A percentile compares a stretch with the other conserved stretches of the same genome.
These are phyloP conservation scores for Pelargonium citronellum DNA, from an alignment of 441 rosid genomes.

Conservation along the genomic window DNA sequence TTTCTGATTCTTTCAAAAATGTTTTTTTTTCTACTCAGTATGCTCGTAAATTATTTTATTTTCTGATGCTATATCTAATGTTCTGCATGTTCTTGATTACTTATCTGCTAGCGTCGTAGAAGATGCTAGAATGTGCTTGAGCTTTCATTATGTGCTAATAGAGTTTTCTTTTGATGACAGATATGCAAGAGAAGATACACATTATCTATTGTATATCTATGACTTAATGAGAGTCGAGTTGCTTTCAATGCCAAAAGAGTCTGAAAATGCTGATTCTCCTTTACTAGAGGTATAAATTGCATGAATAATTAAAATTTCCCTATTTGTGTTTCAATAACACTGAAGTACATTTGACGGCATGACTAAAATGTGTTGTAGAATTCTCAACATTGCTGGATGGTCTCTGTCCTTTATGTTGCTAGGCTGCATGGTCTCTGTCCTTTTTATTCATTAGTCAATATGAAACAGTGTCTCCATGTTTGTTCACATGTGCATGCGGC, in stretches of 20 bases:
- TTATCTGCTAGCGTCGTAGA: not conserved
- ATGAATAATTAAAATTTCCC: not conserved
- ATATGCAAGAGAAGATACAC: conserved; percentile 96
- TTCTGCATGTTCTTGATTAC: not conserved
- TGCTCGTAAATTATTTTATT: not conserved
- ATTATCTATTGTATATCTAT: conserved; percentile 71
- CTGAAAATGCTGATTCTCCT: conserved; percentile 47
- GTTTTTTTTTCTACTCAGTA: not conserved
- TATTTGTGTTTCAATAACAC: no score
- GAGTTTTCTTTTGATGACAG: conserved; percentile 35
- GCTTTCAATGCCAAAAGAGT: conserved; percentile 35
- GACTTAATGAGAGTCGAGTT: conserved; percentile 59
- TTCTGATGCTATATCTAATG: not conserved
- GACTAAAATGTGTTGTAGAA: not conserved
- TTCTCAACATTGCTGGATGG: not conserved
- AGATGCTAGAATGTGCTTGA: not conserved
- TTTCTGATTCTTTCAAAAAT: no score
- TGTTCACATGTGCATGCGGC: not conserved
- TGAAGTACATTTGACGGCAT: no score
- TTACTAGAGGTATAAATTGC: conserved; percentile 55
- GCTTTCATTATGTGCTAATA: conserved; percentile 14
- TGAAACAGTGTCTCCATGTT: not conserved
- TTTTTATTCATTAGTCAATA: not conserved
- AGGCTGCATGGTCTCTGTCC: conserved; percentile 3
- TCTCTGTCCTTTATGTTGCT: not conserved